Evolutionary conservation across 2,329 filamentous ascomycete genomes (phyloP).

Genomic region (Cladorrhinum sp.): DNA sequence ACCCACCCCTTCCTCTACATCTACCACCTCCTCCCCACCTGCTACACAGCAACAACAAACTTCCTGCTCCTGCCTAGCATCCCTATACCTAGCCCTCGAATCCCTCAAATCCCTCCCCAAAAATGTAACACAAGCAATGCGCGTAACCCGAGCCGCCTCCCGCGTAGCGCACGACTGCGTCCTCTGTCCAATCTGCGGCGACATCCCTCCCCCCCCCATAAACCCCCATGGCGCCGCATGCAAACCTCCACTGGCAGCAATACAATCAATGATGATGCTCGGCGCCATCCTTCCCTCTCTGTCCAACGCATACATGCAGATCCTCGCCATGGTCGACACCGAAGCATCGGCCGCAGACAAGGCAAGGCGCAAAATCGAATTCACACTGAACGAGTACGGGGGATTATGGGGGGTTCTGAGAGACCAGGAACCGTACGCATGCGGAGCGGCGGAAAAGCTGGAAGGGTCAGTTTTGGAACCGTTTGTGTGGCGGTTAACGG

Average conservation of each 20-base stretch:
- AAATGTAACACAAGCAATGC: conserved; percentile 46
- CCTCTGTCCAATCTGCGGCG: conserved; percentile 49
- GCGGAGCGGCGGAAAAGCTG: conserved; percentile 33
- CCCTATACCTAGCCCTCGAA: conserved; percentile 50
- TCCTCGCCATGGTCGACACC: conserved; percentile 54
- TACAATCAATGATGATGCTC: conserved; percentile 59
- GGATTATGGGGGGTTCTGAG: conserved; percentile 45
- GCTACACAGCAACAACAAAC: too few species aligned
- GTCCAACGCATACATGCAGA: conserved; percentile 54
- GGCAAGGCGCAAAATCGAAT: conserved; percentile 41
- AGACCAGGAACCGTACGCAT: conserved; percentile 24
- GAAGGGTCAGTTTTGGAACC: conserved; percentile 49
- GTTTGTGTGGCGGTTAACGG: conserved; percentile 50
- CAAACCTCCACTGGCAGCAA: conserved; percentile 44
- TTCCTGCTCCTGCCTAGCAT: conserved; percentile 48
- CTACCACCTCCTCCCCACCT: conserved; percentile 6
- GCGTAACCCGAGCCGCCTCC: conserved; percentile 46
- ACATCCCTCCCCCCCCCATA: conserved; percentile 24
- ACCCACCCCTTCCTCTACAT: conserved; percentile 17
- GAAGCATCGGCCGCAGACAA: conserved; percentile 45
- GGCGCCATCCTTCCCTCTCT: conserved; percentile 56
- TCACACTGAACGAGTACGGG: conserved; percentile 47
- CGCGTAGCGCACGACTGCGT: conserved; percentile 51
- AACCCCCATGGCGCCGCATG: conserved; percentile 24
- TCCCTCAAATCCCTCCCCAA: conserved; percentile 46